phyloP scores from a whole-genome alignment of 371 early-diverging fungal species.

The Apophysomyces ossiformis region DNA sequence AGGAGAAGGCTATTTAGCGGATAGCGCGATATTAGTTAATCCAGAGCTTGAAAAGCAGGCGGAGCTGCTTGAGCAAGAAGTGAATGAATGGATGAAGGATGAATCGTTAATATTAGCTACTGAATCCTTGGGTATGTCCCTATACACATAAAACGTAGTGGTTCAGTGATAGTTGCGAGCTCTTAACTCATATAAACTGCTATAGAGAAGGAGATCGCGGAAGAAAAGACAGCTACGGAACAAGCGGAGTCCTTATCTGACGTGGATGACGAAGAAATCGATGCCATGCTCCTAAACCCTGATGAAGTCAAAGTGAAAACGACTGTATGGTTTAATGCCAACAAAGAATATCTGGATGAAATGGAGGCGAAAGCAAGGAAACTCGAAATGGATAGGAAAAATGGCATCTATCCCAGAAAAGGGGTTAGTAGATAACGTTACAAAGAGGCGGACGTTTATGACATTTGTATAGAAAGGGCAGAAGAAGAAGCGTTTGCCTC shows the following conservation, averaged over 20 bases:
- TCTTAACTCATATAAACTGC: constrained; percentile 3
- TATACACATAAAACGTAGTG: neutral
- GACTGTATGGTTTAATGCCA: constrained; percentile 83
- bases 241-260: constrained; percentile 54
- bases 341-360: constrained; percentile 85
- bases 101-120: constrained; percentile 32
- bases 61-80: constrained; percentile 42
- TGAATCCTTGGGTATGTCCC: constrained; percentile 39
- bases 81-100: constrained; percentile 45
- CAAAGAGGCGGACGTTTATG: constrained; percentile 1
- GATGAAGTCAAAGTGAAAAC: constrained; percentile 82
- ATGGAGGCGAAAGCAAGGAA: constrained; percentile 60
- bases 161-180: constrained; percentile 5
- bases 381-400: constrained; percentile 54
- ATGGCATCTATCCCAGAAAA: constrained; percentile 48
- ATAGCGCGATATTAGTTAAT: constrained; percentile 17
- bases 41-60: constrained; percentile 22
- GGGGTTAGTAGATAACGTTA: constrained; percentile 37
- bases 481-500: constrained; percentile 32
- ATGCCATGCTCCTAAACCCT: constrained; percentile 67
- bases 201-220: constrained; percentile 33
- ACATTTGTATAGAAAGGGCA: constrained; percentile 31
- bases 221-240: constrained; percentile 9
- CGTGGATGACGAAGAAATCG: constrained; percentile 82
- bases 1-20: neutral